Percentiles rank a stretch among this genome's conserved stretches.
These are phyloP conservation scores for Pythium dissimile DNA, from an alignment of 352 stramenopile genomes.

Conservation along the genomic window DNA sequence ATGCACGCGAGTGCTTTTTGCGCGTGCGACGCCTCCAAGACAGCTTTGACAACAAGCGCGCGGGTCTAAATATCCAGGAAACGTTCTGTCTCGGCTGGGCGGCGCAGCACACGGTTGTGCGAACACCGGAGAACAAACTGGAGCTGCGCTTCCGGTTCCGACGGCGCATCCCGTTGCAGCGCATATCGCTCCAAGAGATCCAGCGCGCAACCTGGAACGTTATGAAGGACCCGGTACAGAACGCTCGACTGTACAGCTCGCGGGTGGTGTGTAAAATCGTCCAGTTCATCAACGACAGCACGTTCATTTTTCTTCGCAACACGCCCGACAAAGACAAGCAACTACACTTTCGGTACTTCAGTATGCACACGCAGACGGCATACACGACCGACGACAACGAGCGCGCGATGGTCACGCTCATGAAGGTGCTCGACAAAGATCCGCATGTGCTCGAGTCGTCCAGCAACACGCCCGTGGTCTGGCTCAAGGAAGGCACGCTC, in stretches of 20 bases:
- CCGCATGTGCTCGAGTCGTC: slow-evolving; percentile 12
- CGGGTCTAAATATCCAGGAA: not conserved
- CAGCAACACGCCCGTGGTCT: slow-evolving; percentile 14
- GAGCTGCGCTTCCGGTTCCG: slow-evolving; percentile 21
- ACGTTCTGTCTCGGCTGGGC: slow-evolving; percentile 21
- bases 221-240: slow-evolving; percentile 15
- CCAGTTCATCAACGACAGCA: slow-evolving; percentile 16
- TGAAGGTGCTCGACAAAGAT: slow-evolving; percentile 25
- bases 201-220: slow-evolving; percentile 15
- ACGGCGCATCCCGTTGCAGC: slow-evolving; percentile 5
- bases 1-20: slow-evolving; percentile 17
- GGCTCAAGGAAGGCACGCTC: slow-evolving; percentile 24
- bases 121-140: not conserved
- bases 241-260: slow-evolving; percentile 22
- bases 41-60: not conserved
- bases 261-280: slow-evolving; percentile 24
- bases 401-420: slow-evolving; percentile 19
- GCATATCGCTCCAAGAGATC: slow-evolving; percentile 11
- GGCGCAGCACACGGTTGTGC: slow-evolving; percentile 10
- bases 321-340: slow-evolving; percentile 17
- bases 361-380: slow-evolving; percentile 21
- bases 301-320: slow-evolving; percentile 25
- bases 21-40: slow-evolving; percentile 9
- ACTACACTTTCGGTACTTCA: slow-evolving; percentile 25
- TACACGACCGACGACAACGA: slow-evolving; percentile 17